phyloP scores from a whole-genome alignment of 164 flowering plant species.

The Umbellularia californica region DNA sequence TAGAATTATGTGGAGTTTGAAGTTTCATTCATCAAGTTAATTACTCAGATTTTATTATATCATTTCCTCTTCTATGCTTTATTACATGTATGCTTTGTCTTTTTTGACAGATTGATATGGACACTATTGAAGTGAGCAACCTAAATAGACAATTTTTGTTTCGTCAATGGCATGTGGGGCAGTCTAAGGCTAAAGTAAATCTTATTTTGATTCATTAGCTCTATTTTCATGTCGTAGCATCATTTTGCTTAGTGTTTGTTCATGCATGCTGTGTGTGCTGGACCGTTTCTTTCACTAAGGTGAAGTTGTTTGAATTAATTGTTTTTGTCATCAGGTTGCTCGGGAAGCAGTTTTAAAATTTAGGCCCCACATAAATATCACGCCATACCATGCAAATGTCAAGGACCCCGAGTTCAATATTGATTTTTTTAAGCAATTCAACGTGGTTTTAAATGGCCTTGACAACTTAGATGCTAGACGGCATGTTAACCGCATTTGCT shows the following conservation, averaged over 20 bases:
- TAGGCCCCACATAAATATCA: slow-evolving; percentile 76
- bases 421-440: slow-evolving; percentile 87
- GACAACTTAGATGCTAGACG: slow-evolving; percentile 96
- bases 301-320: slow-evolving; percentile 2
- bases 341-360: slow-evolving; percentile 89
- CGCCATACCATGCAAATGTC: slow-evolving; percentile 91
- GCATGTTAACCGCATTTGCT: slow-evolving; percentile 93
- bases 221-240: neutral
- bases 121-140: slow-evolving; percentile 98
- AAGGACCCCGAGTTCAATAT: slow-evolving; percentile 84
- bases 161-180: slow-evolving; percentile 85
- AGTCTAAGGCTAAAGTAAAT: slow-evolving; percentile 89
- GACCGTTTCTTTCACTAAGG: neutral
- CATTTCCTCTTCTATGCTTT: neutral
- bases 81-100: neutral
- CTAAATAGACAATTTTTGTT: slow-evolving; percentile 92
- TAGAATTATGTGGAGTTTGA: no score
- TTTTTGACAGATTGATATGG: slow-evolving; percentile 89
- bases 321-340: slow-evolving; percentile 66
- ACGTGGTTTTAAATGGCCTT: slow-evolving; percentile 91
- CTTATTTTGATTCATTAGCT: neutral
- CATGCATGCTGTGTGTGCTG: neutral
- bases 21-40: no score
- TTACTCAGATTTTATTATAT: no score
- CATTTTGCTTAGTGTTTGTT: neutral